Conservation (phyloP, 768 basidiomycete genomes). For the Pleurotus pulmonarius region DNA sequence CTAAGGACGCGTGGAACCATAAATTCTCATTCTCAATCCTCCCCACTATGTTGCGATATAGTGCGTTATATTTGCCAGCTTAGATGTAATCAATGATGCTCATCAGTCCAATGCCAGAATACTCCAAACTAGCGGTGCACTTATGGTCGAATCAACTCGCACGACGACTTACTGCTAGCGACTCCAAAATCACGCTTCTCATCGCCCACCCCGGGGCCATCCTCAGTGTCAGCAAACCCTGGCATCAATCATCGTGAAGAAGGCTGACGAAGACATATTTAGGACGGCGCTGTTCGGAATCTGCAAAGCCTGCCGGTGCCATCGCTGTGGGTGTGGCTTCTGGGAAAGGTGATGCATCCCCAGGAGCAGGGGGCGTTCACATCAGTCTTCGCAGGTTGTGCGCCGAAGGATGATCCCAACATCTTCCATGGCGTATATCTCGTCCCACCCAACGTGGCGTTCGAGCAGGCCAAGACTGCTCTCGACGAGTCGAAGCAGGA, state of each 20-base stretch:
- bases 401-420: constrained; percentile 20
- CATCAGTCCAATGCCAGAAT: constrained; percentile 15
- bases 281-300: constrained; percentile 17
- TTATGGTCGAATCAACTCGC: constrained; percentile 20
- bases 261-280: not conserved
- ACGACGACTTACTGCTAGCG: constrained; percentile 14
- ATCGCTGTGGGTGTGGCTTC: constrained; percentile 18
- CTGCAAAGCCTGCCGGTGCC: constrained; percentile 16
- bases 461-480: constrained; percentile 22
- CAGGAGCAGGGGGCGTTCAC: constrained; percentile 19
- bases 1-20: constrained; percentile 30
- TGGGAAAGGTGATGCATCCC: constrained; percentile 18
- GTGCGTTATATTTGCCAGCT: constrained; percentile 16
- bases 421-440: constrained; percentile 34
- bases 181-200: constrained; percentile 28
- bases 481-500: constrained; percentile 26
- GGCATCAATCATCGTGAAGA: too few species aligned
- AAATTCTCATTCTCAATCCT: constrained; percentile 22
- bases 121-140: constrained; percentile 13
- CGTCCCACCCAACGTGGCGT: constrained; percentile 28
- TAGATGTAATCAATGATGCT: not conserved
- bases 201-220: constrained; percentile 37
- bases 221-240: not conserved
- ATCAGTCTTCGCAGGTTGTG: constrained; percentile 17
- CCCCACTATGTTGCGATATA: constrained; percentile 24